These are phyloP conservation scores for Omphalotus guepiniiformis DNA, from an alignment of 768 basidiomycete genomes.

Conservation along the genomic window DNA sequence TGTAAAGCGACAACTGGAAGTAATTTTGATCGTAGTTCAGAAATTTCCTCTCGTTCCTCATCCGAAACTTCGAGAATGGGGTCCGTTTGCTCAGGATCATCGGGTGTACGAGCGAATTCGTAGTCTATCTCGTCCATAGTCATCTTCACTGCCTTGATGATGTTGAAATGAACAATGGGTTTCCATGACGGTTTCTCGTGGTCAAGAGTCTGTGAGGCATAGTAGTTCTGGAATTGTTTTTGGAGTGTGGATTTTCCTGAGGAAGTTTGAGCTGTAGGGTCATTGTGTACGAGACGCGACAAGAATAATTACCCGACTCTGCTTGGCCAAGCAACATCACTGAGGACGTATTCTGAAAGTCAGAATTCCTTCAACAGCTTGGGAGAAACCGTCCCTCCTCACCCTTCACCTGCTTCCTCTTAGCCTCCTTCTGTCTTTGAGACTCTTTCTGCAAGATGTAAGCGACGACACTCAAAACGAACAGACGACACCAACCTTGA, in stretches of 20 bases:
- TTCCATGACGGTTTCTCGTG: conserved; percentile 72
- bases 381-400: conserved; percentile 4
- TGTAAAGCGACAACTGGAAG: conserved; percentile 65
- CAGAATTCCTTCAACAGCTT: not conserved
- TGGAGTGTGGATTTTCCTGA: conserved; percentile 78
- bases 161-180: conserved; percentile 78
- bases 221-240: conserved; percentile 82
- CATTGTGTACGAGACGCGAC: not conserved
- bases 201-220: conserved; percentile 67
- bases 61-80: conserved; percentile 16
- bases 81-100: conserved; percentile 17
- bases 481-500: conserved; percentile 33
- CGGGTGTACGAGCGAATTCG: conserved; percentile 35
- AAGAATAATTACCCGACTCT: conserved; percentile 43
- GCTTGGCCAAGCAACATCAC: conserved; percentile 79
- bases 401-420: conserved; percentile 54
- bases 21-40: conserved; percentile 49
- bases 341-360: conserved; percentile 17
- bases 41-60: conserved; percentile 35
- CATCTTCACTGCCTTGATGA: conserved; percentile 74
- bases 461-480: not conserved
- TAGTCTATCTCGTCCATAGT: conserved; percentile 69
- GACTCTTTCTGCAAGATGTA: conserved; percentile 41
- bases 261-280: conserved; percentile 9
- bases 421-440: conserved; percentile 39